These are phyloP conservation scores for Scheffersomyces titani DNA, from an alignment of 1,139 yeast species.

Conservation along the genomic window DNA sequence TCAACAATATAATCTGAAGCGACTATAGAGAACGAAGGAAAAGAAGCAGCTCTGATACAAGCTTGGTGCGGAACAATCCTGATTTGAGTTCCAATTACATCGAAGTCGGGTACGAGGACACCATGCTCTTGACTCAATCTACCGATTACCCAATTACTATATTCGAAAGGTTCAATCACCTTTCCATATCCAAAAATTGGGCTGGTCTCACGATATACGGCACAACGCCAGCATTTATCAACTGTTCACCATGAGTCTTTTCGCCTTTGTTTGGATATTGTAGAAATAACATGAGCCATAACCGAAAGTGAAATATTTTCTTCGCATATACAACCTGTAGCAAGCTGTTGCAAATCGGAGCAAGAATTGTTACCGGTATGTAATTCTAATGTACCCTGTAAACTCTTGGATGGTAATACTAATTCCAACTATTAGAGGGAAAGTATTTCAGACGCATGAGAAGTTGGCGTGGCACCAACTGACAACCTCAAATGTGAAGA, in stretches of 20 bases:
- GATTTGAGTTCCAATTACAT: conserved; percentile 54
- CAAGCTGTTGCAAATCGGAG: conserved; percentile 73
- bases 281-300: conserved; percentile 63
- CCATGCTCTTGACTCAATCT: conserved; percentile 70
- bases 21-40: conserved; percentile 58
- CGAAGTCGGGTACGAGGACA: conserved; percentile 41
- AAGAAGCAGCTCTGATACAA: conserved; percentile 71
- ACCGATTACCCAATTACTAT: conserved; percentile 55
- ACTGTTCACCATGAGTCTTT: conserved; percentile 55
- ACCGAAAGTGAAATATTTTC: conserved; percentile 57
- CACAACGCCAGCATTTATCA: conserved; percentile 76
- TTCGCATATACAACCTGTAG: conserved; percentile 57
- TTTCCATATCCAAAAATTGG: conserved; percentile 53
- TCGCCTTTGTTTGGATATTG: conserved; percentile 55
- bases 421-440: conserved; percentile 20
- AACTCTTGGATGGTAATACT: conserved; percentile 19
- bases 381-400: conserved; percentile 57
- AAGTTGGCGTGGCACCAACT: conserved; percentile 84
- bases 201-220: conserved; percentile 65
- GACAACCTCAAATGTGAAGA: conserved; percentile 42
- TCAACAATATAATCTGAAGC: conserved; percentile 57
- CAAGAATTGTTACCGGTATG: conserved; percentile 81
- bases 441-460: conserved; percentile 55
- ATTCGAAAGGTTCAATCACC: conserved; percentile 33
- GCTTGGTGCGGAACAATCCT: conserved; percentile 69